Evolutionary conservation across 768 basidiomycete genomes (phyloP).

Genomic region (Trametes cingulata): DNA sequence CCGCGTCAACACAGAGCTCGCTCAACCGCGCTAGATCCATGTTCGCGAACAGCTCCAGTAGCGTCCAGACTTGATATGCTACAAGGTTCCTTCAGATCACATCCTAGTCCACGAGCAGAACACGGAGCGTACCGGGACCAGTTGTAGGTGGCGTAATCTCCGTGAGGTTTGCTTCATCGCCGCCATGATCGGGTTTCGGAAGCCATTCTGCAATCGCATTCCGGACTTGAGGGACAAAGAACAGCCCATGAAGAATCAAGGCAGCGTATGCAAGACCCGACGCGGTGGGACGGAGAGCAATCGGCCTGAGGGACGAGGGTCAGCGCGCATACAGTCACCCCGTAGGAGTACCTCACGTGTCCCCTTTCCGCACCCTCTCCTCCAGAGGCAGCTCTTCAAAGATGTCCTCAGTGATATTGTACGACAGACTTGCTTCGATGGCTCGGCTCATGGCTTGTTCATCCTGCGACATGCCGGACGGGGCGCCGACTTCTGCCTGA

Average conservation of each 20-base stretch:
- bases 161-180: constrained; percentile 15
- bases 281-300: constrained; percentile 62
- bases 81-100: not conserved
- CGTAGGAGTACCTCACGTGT: constrained; percentile 44
- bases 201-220: constrained; percentile 41
- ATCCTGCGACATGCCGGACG: constrained; percentile 45
- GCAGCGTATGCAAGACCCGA: constrained; percentile 58
- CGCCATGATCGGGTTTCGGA: constrained; percentile 23
- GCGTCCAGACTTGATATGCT: constrained; percentile 54
- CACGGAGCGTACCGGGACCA: constrained; percentile 38
- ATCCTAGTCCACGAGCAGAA: not conserved
- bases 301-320: constrained; percentile 49
- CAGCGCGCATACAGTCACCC: not conserved
- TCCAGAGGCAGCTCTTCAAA: constrained; percentile 54
- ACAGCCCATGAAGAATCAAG: constrained; percentile 64
- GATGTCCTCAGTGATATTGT: constrained; percentile 43
- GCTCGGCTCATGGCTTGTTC: constrained; percentile 66
- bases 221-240: constrained; percentile 71
- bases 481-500: constrained; percentile 37
- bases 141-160: constrained; percentile 31
- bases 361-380: constrained; percentile 53
- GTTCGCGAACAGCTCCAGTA: constrained; percentile 68
- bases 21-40: constrained; percentile 66
- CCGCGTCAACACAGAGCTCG: constrained; percentile 54
- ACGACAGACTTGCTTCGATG: constrained; percentile 67